phyloP scores from a whole-genome alignment of 2,329 filamentous ascomycete genomes.

The Niveomyces coronatus region DNA sequence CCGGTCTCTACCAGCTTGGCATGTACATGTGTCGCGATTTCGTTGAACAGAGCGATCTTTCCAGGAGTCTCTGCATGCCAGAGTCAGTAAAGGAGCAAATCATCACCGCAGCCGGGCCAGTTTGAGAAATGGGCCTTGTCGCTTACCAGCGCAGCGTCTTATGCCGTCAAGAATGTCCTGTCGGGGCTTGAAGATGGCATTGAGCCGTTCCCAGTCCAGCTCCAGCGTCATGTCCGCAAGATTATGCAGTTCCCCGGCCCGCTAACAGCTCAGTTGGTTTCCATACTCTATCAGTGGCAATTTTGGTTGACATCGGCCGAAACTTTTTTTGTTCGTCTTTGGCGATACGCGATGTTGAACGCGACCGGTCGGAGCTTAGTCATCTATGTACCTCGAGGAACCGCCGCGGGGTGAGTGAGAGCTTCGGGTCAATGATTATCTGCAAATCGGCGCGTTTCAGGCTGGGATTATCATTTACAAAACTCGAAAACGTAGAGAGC shows the following conservation, averaged over 20 bases:
- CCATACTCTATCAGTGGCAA: too few species aligned
- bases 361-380: too few species aligned
- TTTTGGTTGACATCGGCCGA: too few species aligned
- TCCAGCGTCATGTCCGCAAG: conserved; percentile 27
- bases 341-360: too few species aligned
- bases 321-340: too few species aligned
- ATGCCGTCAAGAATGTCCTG: conserved; percentile 48
- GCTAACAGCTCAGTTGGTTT: too few species aligned
- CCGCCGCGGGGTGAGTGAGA: conserved; percentile 5
- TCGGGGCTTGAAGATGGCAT: conserved; percentile 42
- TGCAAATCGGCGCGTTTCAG: too few species aligned
- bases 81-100: not conserved
- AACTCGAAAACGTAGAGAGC: too few species aligned
- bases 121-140: not conserved
- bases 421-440: too few species aligned
- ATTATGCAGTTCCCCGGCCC: not conserved
- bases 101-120: not conserved
- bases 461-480: too few species aligned
- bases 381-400: not conserved
- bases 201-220: conserved; percentile 41
- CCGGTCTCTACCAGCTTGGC: conserved; percentile 30
- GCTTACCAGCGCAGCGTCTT: conserved; percentile 40
- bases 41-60: conserved; percentile 44
- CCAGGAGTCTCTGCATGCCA: conserved; percentile 35
- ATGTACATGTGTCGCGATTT: conserved; percentile 41